phyloP scores from a whole-genome alignment of 176 grass and related monocot genomes.

The Ananas comosus region DNA sequence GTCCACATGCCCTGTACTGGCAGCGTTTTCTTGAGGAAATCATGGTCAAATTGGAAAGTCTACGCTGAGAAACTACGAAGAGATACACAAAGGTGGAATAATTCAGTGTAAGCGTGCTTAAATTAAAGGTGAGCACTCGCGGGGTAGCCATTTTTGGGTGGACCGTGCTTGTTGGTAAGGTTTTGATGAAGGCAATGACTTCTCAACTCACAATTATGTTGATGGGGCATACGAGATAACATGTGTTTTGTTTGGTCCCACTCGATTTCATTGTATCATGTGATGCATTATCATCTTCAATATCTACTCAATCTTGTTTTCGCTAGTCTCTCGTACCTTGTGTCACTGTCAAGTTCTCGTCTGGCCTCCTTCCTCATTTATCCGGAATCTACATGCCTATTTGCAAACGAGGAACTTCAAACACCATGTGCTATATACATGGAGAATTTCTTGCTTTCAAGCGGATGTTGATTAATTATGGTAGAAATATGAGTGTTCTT shows the following conservation, averaged over 20 bases:
- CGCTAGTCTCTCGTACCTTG: slow-evolving; percentile 12
- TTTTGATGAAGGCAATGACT: slow-evolving; percentile 28
- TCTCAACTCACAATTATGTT: slow-evolving; percentile 1
- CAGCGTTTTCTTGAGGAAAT: slow-evolving; percentile 5
- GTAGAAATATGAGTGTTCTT: background rate
- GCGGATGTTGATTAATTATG: background rate
- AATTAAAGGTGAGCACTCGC: slow-evolving; percentile 22
- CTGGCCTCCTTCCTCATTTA: slow-evolving; percentile 7
- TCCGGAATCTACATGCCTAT: background rate
- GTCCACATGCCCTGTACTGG: slow-evolving; percentile 10
- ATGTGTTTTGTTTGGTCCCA: slow-evolving; percentile 32
- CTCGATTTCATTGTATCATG: slow-evolving; percentile 21
- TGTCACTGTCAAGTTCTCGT: background rate
- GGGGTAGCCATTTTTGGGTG: slow-evolving; percentile 22
- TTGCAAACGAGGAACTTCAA: background rate
- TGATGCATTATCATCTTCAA: slow-evolving; percentile 16
- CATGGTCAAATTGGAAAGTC: slow-evolving; percentile 14
- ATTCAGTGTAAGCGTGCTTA: slow-evolving; percentile 6
- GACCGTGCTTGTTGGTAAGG: slow-evolving; percentile 29
- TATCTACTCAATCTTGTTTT: slow-evolving; percentile 13
- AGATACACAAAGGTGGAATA: background rate
- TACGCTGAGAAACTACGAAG: slow-evolving; percentile 2
- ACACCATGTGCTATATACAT: background rate
- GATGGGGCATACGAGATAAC: slow-evolving; percentile 31
- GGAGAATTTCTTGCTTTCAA: slow-evolving; percentile 17